phyloP scores from a whole-genome alignment of 1,139 yeast species.

The Candida albicans region DNA sequence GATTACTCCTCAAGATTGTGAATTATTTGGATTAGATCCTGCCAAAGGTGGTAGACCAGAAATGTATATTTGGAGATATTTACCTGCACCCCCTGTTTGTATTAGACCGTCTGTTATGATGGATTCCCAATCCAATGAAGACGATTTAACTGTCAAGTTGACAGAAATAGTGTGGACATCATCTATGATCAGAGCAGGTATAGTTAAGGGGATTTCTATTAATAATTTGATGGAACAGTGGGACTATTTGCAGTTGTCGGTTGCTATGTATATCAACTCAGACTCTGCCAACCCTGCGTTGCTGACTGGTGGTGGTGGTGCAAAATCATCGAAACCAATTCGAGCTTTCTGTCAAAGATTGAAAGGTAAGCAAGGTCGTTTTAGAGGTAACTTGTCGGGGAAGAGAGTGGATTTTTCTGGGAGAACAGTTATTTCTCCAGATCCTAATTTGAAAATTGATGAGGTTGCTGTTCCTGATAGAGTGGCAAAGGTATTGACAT shows the following conservation, averaged over 20 bases:
- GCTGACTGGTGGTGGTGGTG: conserved; percentile 55
- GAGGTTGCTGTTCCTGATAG: conserved; percentile 98
- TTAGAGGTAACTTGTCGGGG: conserved; percentile 96
- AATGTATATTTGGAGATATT: conserved; percentile 93
- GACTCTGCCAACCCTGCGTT: conserved; percentile 88
- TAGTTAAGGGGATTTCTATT: conserved; percentile 91
- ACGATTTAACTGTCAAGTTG: conserved; percentile 91
- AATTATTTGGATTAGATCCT: conserved; percentile 86
- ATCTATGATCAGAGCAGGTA: conserved; percentile 87
- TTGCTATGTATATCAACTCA: conserved; percentile 96
- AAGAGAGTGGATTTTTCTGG: conserved; percentile 99
- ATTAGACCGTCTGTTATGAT: conserved; percentile 95
- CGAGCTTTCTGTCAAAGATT: conserved; percentile 96
- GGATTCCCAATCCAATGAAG: conserved; percentile 96
- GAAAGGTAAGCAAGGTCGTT: conserved; percentile 98
- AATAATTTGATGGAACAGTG: conserved; percentile 96
- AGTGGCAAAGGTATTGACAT: conserved; percentile 93
- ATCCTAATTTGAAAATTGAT: conserved; percentile 90
- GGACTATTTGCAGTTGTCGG: conserved; percentile 93
- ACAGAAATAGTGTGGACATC: conserved; percentile 98
- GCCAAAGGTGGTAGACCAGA: conserved; percentile 91
- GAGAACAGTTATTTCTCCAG: conserved; percentile 98
- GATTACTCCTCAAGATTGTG: conserved; percentile 85
- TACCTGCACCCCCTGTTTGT: conserved; percentile 99
- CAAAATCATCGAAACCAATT: conserved; percentile 73